Percentiles rank a stretch among this genome's conserved stretches.
These are phyloP conservation scores for Elsinoe australis DNA, from an alignment of 2,329 filamentous ascomycete species.

Conservation along the genomic window DNA sequence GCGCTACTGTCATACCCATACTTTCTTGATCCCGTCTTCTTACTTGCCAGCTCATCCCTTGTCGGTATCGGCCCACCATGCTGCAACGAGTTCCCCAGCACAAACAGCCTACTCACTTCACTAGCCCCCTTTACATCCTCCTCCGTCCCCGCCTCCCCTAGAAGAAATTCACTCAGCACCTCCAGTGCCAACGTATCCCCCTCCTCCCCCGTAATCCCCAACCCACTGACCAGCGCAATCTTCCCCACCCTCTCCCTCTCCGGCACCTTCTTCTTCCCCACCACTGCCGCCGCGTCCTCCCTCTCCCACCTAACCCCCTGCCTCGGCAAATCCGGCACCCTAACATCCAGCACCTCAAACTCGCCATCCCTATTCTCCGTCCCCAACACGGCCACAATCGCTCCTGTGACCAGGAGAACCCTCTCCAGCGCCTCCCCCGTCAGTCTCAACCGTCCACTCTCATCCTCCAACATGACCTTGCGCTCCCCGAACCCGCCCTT, in stretches of 20 bases:
- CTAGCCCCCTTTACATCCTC: conserved; percentile 52
- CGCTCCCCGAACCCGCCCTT: background rate
- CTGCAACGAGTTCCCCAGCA: conserved; percentile 80
- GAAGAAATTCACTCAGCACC: conserved; percentile 75
- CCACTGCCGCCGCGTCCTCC: conserved; percentile 41
- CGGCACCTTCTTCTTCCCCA: conserved; percentile 30
- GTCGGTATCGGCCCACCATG: conserved; percentile 41
- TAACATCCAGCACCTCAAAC: conserved; percentile 84
- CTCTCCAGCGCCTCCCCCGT: conserved; percentile 62
- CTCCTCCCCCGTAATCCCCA: conserved; percentile 70
- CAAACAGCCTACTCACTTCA: conserved; percentile 74
- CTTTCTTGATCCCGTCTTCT: conserved; percentile 55
- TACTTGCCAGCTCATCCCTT: conserved; percentile 39
- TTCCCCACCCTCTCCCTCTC: conserved; percentile 51
- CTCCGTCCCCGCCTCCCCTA: conserved; percentile 67
- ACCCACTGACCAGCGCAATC: conserved; percentile 80
- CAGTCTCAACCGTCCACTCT: conserved; percentile 78
- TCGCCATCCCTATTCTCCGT: conserved; percentile 89
- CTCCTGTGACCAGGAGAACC: conserved; percentile 78
- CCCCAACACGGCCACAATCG: conserved; percentile 87
- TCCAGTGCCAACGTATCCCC: conserved; percentile 68
- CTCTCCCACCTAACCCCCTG: conserved; percentile 76
- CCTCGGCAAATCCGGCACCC: conserved; percentile 74
- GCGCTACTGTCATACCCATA: conserved; percentile 87
- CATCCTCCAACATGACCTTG: conserved; percentile 79